phyloP scores from a whole-genome alignment of 2,329 filamentous ascomycete genomes.

The Penicillium griseofulvum region DNA sequence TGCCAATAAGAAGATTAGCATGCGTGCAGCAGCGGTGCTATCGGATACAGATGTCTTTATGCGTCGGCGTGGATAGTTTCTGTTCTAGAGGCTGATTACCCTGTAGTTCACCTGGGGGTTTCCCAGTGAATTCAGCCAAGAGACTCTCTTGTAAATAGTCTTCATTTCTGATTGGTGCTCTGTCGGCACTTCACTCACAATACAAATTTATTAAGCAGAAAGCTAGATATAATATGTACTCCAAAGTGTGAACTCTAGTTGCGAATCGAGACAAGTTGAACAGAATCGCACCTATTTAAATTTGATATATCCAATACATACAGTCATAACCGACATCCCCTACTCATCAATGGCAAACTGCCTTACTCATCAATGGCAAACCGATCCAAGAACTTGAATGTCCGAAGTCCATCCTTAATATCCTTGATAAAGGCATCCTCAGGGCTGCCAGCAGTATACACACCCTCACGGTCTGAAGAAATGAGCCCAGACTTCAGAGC shows the following conservation, averaged over 20 bases:
- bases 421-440: constrained; percentile 43
- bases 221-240: not conserved
- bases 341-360: constrained; percentile 50
- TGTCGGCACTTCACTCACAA: not conserved
- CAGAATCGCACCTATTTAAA: not conserved
- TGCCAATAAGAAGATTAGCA: constrained; percentile 13
- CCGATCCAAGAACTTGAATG: constrained; percentile 65
- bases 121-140: too few relatives aligned
- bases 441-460: constrained; percentile 32
- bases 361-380: constrained; percentile 48
- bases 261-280: not conserved
- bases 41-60: constrained; percentile 6
- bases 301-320: constrained; percentile 3
- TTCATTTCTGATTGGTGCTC: not conserved
- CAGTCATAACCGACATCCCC: not conserved
- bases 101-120: not conserved
- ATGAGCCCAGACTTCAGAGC: constrained; percentile 49
- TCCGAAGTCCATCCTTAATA: constrained; percentile 59
- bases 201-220: not conserved
- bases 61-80: constrained; percentile 6
- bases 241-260: not conserved
- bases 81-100: not conserved
- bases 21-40: constrained; percentile 12
- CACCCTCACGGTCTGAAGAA: constrained; percentile 33
- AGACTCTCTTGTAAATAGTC: not conserved